These are phyloP conservation scores for Penicillium antarcticum DNA, from an alignment of 495 filamentous ascomycete genomes.

Conservation along the genomic window DNA sequence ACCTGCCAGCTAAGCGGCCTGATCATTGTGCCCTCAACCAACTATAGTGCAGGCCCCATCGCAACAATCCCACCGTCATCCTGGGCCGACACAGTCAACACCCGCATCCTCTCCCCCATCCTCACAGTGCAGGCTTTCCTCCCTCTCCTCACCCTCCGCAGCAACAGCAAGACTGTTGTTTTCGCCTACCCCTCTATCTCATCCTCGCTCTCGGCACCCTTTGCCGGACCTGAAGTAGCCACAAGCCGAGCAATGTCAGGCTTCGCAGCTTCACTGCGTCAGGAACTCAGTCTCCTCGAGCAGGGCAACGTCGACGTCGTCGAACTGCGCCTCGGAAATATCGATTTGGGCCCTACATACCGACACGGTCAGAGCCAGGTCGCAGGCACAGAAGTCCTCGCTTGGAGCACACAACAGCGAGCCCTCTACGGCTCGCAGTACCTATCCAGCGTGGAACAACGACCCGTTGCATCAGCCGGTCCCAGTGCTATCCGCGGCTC, in stretches of 20 bases:
- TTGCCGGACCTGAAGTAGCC: conserved; percentile 77
- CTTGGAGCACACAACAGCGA: conserved; percentile 59
- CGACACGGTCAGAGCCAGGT: conserved; percentile 38
- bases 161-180: conserved; percentile 58
- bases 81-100: conserved; percentile 88
- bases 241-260: conserved; percentile 73
- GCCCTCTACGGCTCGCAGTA: conserved; percentile 41
- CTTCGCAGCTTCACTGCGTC: conserved; percentile 72
- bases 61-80: conserved; percentile 75
- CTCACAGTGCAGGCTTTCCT: conserved; percentile 83
- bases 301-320: conserved; percentile 64
- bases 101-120: conserved; percentile 87
- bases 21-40: conserved; percentile 62
- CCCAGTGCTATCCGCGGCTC: conserved; percentile 56
- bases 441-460: conserved; percentile 42
- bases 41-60: conserved; percentile 69
- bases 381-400: conserved; percentile 58
- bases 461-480: conserved; percentile 39
- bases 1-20: conserved; percentile 72
- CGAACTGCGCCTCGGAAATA: conserved; percentile 81
- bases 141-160: conserved; percentile 62
- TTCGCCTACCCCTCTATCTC: conserved; percentile 84
- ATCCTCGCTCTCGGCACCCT: conserved; percentile 75
- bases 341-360: conserved; percentile 59
- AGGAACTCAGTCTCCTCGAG: conserved; percentile 61